Conservation (phyloP, 2,329 filamentous ascomycete genomes). For the Exophiala mesophila region DNA sequence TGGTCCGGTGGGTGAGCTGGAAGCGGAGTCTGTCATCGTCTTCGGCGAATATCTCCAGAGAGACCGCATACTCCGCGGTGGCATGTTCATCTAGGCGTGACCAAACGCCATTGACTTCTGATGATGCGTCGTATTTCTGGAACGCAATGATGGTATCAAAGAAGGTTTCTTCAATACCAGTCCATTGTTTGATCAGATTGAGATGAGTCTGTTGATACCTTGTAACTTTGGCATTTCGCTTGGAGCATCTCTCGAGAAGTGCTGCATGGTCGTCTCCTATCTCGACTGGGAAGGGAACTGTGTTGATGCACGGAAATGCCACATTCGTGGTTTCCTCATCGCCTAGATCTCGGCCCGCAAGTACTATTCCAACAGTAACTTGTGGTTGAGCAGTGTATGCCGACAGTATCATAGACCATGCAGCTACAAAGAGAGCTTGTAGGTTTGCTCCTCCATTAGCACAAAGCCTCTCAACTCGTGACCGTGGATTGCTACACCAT, state of each 20-base stretch:
- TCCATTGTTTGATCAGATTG: slow-evolving; percentile 65
- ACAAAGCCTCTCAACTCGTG: slow-evolving; percentile 53
- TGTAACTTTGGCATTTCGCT: slow-evolving; percentile 59
- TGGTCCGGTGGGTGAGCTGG: slow-evolving; percentile 60
- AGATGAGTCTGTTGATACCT: slow-evolving; percentile 69
- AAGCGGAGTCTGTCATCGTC: slow-evolving; percentile 49
- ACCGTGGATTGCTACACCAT: slow-evolving; percentile 38
- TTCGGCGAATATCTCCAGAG: slow-evolving; percentile 68
- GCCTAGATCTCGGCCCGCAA: slow-evolving; percentile 65
- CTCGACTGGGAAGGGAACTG: slow-evolving; percentile 65
- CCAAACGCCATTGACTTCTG: slow-evolving; percentile 47
- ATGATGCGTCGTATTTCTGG: slow-evolving; percentile 52
- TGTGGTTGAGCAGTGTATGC: slow-evolving; percentile 70
- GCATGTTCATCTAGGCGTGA: slow-evolving; percentile 60
- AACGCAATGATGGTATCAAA: slow-evolving; percentile 87
- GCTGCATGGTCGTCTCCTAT: slow-evolving; percentile 51
- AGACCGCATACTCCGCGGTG: slow-evolving; percentile 59
- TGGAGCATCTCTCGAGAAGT: slow-evolving; percentile 60
- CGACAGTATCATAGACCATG: slow-evolving; percentile 71
- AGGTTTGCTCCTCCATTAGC: slow-evolving; percentile 60
- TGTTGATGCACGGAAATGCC: slow-evolving; percentile 74
- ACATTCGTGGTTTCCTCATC: slow-evolving; percentile 53
- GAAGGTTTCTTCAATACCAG: slow-evolving; percentile 58
- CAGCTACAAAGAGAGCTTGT: slow-evolving; percentile 69
- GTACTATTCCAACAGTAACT: slow-evolving; percentile 73